These are phyloP conservation scores for Bondarzewia mesenterica DNA, from an alignment of 1,284 basidiomycete species.

Conservation along the genomic window DNA sequence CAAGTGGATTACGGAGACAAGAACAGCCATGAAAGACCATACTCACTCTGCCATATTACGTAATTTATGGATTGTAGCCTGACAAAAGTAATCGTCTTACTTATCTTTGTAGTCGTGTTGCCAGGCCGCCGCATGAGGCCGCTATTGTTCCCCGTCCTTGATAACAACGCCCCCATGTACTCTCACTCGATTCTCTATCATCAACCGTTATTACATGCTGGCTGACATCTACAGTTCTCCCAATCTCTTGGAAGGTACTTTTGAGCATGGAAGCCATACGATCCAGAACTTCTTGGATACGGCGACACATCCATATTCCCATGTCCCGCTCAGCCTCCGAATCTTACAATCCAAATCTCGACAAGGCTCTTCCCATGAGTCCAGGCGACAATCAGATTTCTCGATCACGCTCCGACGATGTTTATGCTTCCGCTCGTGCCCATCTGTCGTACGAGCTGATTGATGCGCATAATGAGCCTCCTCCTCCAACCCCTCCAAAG, in stretches of 20 bases:
- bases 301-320: not conserved
- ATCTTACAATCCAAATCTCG: not conserved
- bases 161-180: no score
- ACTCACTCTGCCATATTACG: not conserved
- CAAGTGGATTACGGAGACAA: not conserved
- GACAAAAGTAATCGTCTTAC: no score
- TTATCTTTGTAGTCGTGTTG: no score
- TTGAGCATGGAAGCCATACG: not conserved
- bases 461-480: not conserved
- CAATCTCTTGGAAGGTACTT: not conserved
- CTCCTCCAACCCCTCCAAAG: not conserved
- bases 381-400: not conserved
- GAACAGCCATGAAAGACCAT: not conserved
- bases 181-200: no score
- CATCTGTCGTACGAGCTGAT: no score
- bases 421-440: no score
- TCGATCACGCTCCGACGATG: not conserved
- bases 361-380: not conserved
- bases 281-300: not conserved
- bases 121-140: no score
- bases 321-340: not conserved
- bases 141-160: no score
- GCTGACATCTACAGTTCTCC: no score
- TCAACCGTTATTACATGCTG: no score
- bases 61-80: not conserved